Conservation (phyloP, 2,329 filamentous ascomycete species). For the Parafenestella ontariensis region DNA sequence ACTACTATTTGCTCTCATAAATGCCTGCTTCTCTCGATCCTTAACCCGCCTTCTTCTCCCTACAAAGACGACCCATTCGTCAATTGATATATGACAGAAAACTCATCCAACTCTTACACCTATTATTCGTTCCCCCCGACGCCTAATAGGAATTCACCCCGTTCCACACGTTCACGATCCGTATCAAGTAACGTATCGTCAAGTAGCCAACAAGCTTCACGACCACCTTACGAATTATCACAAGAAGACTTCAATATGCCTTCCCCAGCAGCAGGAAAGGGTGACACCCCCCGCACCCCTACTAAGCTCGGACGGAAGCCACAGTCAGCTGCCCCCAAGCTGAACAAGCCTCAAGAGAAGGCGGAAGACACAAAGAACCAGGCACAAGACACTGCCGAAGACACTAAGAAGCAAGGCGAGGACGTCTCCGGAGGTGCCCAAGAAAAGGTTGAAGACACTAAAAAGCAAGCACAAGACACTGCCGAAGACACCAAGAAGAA, state of each 20-base stretch:
- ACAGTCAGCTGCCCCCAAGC: conserved; percentile 50
- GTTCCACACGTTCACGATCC: conserved; percentile 48
- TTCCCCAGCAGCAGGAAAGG: conserved; percentile 60
- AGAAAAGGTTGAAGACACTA: conserved; percentile 45
- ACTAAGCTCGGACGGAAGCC: conserved; percentile 59
- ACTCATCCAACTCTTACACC: conserved; percentile 56
- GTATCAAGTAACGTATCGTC: conserved; percentile 47
- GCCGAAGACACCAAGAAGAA: conserved; percentile 50
- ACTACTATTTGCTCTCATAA: conserved; percentile 38
- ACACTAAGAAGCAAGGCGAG: conserved; percentile 45
- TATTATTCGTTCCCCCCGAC: conserved; percentile 62
- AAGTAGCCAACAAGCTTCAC: conserved; percentile 39
- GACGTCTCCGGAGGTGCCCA: not conserved
- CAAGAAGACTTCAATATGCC: conserved; percentile 52
- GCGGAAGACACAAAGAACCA: conserved; percentile 46
- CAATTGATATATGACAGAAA: conserved; percentile 57
- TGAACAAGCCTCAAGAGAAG: conserved; percentile 49
- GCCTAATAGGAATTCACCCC: conserved; percentile 53
- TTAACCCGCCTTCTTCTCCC: conserved; percentile 17
- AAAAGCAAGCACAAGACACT: conserved; percentile 47
- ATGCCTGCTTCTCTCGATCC: conserved; percentile 30
- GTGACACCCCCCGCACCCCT: conserved; percentile 57
- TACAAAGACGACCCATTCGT: conserved; percentile 46
- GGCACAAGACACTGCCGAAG: conserved; percentile 43
- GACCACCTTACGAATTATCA: conserved; percentile 41